Conservation (phyloP, 805 yeast species). For the Yarrowia bubula region DNA sequence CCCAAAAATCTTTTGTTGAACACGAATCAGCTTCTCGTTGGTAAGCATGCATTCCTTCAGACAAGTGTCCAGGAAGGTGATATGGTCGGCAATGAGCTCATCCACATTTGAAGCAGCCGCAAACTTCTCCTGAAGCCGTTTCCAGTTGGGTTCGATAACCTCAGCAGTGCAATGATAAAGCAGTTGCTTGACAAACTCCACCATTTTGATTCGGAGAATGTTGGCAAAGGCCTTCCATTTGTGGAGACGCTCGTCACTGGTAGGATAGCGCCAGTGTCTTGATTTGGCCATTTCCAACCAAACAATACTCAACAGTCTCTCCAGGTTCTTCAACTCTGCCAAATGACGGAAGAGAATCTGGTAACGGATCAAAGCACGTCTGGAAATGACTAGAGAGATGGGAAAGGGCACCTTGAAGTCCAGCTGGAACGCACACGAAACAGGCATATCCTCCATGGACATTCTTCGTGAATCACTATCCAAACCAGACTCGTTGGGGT, state of each 20-base stretch:
- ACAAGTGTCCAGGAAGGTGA: slow-evolving; percentile 59
- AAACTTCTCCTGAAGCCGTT: slow-evolving; percentile 40
- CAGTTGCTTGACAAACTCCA: slow-evolving; percentile 54
- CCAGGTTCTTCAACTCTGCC: slow-evolving; percentile 60
- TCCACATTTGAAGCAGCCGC: slow-evolving; percentile 43
- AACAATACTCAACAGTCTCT: slow-evolving; percentile 56
- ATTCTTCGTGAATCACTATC: slow-evolving; percentile 12
- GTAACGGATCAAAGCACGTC: slow-evolving; percentile 70
- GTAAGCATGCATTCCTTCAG: slow-evolving; percentile 68
- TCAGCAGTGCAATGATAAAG: slow-evolving; percentile 55
- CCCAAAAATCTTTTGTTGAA: slow-evolving; percentile 45
- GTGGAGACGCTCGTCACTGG: slow-evolving; percentile 43
- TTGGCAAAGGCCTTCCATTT: slow-evolving; percentile 46
- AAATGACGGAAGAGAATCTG: slow-evolving; percentile 76
- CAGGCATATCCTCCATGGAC: slow-evolving; percentile 12
- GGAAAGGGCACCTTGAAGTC: slow-evolving; percentile 73
- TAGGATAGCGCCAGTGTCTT: slow-evolving; percentile 61
- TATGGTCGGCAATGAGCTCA: slow-evolving; percentile 47
- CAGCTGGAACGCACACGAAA: slow-evolving; percentile 40
- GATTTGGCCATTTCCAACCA: slow-evolving; percentile 71
- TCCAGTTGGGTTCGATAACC: slow-evolving; percentile 58
- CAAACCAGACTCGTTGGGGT: slow-evolving; percentile 10
- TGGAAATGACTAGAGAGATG: slow-evolving; percentile 66
- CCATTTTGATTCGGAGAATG: slow-evolving; percentile 48
- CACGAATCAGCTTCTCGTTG: slow-evolving; percentile 51